A percentile compares a stretch with the other conserved stretches of the same genome.
Conservation (phyloP, 257 asterid genomes). For the Cruciata laevipes region DNA sequence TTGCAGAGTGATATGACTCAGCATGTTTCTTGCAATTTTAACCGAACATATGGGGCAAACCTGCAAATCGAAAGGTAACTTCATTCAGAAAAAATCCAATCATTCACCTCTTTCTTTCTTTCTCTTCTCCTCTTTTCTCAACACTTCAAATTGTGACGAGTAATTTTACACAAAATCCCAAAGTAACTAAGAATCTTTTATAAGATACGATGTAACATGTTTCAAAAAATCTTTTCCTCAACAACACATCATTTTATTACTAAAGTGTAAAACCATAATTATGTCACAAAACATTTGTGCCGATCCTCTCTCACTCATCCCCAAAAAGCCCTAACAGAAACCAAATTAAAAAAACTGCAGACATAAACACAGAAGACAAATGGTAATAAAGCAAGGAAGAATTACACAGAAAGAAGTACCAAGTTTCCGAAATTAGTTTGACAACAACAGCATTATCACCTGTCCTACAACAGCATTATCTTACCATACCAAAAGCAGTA, state of each 20-base stretch:
- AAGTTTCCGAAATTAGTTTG: slow-evolving; percentile 6
- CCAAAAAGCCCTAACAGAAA: background rate
- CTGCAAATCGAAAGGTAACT: slow-evolving; percentile 40
- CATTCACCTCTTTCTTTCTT: background rate
- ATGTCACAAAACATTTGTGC: background rate
- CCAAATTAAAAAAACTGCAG: background rate
- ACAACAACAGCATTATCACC: background rate
- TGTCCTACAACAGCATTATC: slow-evolving; percentile 2
- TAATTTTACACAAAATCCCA: background rate
- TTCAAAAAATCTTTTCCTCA: too few relatives aligned
- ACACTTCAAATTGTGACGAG: background rate
- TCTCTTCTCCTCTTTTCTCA: background rate
- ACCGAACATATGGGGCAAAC: slow-evolving; percentile 74
- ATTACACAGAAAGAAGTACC: background rate
- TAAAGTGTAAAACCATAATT: background rate
- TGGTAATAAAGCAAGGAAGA: background rate
- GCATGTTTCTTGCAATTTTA: slow-evolving; percentile 59
- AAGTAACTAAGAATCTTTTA: background rate
- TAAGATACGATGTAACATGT: background rate
- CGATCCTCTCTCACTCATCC: background rate
- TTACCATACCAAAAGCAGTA: background rate
- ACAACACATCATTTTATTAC: too few relatives aligned
- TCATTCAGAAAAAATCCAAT: background rate
- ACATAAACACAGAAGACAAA: background rate
- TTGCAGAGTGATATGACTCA: slow-evolving; percentile 65